Percentiles rank a stretch among this genome's conserved stretches.
Conservation (phyloP, 2,329 filamentous ascomycete genomes). For the Zopfia rhizophila region DNA sequence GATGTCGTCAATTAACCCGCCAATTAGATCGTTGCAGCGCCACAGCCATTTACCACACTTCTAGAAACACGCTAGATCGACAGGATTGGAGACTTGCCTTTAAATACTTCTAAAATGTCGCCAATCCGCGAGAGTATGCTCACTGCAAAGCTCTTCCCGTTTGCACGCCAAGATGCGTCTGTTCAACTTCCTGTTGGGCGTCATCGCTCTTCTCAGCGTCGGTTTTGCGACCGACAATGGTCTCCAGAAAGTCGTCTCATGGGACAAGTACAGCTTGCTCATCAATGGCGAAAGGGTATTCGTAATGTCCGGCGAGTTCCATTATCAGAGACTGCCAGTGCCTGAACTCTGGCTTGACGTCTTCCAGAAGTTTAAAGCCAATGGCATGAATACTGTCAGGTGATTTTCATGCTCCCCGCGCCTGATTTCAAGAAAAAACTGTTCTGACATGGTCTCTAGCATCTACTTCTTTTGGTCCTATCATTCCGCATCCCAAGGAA, state of each 20-base stretch:
- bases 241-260: slow-evolving; percentile 54
- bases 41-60: not conserved
- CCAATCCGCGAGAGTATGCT: not conserved
- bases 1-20: slow-evolving; percentile 3
- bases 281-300: slow-evolving; percentile 62
- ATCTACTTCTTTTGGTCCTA: slow-evolving; percentile 65
- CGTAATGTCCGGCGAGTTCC: slow-evolving; percentile 63
- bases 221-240: slow-evolving; percentile 39
- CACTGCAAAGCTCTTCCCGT: not conserved
- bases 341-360: slow-evolving; percentile 66
- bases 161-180: slow-evolving; percentile 25
- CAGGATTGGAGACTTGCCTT: not conserved
- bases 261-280: slow-evolving; percentile 64
- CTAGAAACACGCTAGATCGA: not conserved
- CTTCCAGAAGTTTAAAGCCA: slow-evolving; percentile 65
- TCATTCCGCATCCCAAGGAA: slow-evolving; percentile 56
- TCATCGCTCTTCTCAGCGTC: slow-evolving; percentile 12
- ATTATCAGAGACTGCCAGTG: slow-evolving; percentile 64
- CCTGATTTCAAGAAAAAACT: not conserved
- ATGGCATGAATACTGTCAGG: slow-evolving; percentile 63
- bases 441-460: too few relatives aligned
- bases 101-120: not conserved
- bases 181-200: slow-evolving; percentile 6
- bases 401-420: slow-evolving; percentile 25
- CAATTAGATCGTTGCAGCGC: slow-evolving; percentile 2